Evolutionary conservation across 805 yeast genomes (phyloP), one percentile per base, ranked within the genome.

Genomic region (Clavispora phyllophila): DNA sequence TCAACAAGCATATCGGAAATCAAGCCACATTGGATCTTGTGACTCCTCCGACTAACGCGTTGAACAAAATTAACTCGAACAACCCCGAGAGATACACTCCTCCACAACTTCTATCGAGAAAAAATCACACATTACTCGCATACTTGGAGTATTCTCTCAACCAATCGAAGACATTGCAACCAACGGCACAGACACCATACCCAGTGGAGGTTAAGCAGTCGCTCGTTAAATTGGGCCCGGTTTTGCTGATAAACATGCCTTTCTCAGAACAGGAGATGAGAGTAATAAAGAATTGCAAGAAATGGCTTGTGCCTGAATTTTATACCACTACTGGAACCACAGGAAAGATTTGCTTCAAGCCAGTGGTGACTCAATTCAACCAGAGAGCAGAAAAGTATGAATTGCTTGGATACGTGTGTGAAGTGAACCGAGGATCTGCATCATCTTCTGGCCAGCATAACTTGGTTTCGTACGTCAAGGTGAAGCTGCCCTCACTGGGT

Each of bases 401-500:
- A 45, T 60, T 86, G 26, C 66, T 75, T 38, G 91, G 91, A 0
- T 82, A 74, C 53, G 86, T 85, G 17, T 85, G 87, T 33, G 83
- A 82, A 53, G 75, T 86, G 5, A 70, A 70, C 34, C 76, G 76
- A 41, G 75, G 75, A 9, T 55, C 63, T 1, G 65, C 64, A 5
- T 45, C 57, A 4, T 44, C 63, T 0, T 46, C 49, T 33, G 78
- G 79, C 3, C 65, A 66, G 19, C 81, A 78, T 54, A 82, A 81
- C 51, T 59, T 83, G 40, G 84, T 86, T 0, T 75, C 89, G 0
- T 76, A 75, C 50, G 72, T 76, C 2, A 73, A 73, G 47, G 64
- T 79, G 4, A 66, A 62, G 13, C 41, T 50, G 3, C 48, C 49
- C 3, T 43, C 49, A 4, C 49, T 44, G 40, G 48, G 46, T 9